Percentiles rank a stretch among this genome's conserved stretches.
These are phyloP conservation scores for Solanum hybrid DNA, from an alignment of 305 asterid genomes.

Conservation along the genomic window DNA sequence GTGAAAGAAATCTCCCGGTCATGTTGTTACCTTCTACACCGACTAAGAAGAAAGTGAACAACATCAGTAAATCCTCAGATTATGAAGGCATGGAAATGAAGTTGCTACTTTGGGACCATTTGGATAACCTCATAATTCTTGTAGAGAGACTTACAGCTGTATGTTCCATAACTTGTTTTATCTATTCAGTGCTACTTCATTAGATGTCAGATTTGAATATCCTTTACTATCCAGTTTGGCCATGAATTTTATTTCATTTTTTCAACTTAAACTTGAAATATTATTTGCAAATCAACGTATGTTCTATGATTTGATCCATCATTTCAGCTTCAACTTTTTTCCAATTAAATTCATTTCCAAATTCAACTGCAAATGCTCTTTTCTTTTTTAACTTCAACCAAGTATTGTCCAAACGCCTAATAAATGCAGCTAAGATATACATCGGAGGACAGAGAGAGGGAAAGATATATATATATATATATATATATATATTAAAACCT, in stretches of 20 bases:
- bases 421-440: neutral
- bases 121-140: conserved; percentile 51
- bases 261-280: neutral
- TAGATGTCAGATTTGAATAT: neutral
- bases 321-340: neutral
- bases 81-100: conserved; percentile 42
- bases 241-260: neutral
- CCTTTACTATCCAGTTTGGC: neutral
- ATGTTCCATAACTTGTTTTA: conserved; percentile 25
- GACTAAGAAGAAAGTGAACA: conserved; percentile 23
- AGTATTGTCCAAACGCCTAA: neutral
- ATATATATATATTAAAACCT: neutral
- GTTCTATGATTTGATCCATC: neutral
- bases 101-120: conserved; percentile 67
- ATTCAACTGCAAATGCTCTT: neutral
- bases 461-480: too few relatives aligned
- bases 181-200: neutral
- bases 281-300: neutral
- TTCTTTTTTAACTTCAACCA: neutral
- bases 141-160: conserved; percentile 70
- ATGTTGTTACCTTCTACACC: conserved; percentile 23
- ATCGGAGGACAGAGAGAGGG: neutral
- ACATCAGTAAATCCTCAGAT: conserved; percentile 34
- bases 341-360: neutral
- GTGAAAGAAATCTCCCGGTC: conserved; percentile 25